Evolutionary conservation across 1,284 basidiomycete genomes (phyloP), one percentile per base, ranked within the genome.

Genomic region (Malassezia globosa): DNA sequence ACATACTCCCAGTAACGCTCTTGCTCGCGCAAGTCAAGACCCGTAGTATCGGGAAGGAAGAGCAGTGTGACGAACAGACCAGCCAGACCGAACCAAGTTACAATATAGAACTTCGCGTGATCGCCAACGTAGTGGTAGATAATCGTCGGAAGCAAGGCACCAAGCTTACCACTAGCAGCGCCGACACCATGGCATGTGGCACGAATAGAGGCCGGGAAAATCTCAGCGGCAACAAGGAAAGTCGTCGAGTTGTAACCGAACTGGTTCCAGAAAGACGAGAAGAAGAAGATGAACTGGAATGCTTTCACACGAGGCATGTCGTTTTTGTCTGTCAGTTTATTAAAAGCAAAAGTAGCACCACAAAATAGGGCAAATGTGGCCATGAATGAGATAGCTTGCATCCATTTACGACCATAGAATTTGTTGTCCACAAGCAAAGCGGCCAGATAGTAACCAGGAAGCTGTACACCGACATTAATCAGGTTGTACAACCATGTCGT

Each of bases 361-460:
- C 69, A 64, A 67, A 76, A 75, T 37, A 75, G 65, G 46, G 77
- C 66, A 55, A 74, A 76, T 53, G 75, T 73, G 51, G 72, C 64
- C 41, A 75, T 60, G 69, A 78, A 77, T 3, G 76, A 77, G 56
- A 77, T 64, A 27, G 70, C 72, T 63, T 78, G 77, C 76, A 78
- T 77, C 63, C 62, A 64, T 55, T 72, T 71, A 34, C 66, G 60
- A 7, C 69, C 70, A 48, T 72, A 73, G 48, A 74, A 68, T 72
- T 78, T 79, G 74, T 78, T 74, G 67, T 79, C 77, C 61, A 79
- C 76, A 25, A 77, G 59, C 26, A 78, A 45, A n/a, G 77, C 76
- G 19, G 76, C 76, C 34, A 77, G 51, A 69, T 79, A 79, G 71
- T 79, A 78, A 7, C 77, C 77, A 35, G 59, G 61, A 5, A 78